Percentiles rank a stretch among this genome's conserved stretches.
Conservation (phyloP, 106 monocot genomes). For the Acanthochlamys bracteata region DNA sequence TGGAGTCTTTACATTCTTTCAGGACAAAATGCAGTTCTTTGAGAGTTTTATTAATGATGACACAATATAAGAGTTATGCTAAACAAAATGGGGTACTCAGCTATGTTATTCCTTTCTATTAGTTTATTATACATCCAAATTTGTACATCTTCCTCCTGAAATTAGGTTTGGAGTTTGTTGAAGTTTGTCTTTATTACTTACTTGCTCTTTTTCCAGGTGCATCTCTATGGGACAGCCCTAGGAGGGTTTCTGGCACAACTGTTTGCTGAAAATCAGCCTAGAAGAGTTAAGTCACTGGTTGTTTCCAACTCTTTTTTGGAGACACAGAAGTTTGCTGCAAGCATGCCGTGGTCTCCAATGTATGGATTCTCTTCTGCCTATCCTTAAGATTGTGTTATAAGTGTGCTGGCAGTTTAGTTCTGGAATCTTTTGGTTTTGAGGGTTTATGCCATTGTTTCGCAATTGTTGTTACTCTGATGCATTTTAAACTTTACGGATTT, state of each 20-base stretch:
- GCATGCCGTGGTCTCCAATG: constrained; percentile 94
- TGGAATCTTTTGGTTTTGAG: background rate
- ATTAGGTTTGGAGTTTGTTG: background rate
- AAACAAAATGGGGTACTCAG: too few relatives aligned
- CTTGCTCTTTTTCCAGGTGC: constrained; percentile 40
- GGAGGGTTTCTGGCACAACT: constrained; percentile 92
- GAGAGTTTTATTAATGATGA: too few relatives aligned
- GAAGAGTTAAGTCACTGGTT: constrained; percentile 90
- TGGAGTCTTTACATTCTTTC: too few relatives aligned
- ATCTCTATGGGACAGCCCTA: constrained; percentile 95
- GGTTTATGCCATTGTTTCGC: background rate
- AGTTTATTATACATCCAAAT: too few relatives aligned
- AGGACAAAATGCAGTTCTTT: too few relatives aligned
- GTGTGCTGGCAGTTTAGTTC: background rate
- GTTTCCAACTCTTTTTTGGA: constrained; percentile 93
- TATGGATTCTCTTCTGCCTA: constrained; percentile 24
- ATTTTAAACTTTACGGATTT: too few relatives aligned
- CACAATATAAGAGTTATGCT: too few relatives aligned
- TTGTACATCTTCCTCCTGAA: background rate
- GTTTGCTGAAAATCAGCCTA: constrained; percentile 86
- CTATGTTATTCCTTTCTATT: too few relatives aligned
- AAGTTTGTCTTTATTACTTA: background rate
- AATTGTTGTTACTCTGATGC: too few relatives aligned
- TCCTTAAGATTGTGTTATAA: too few relatives aligned
- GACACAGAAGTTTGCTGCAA: constrained; percentile 74